Base-by-base conservation (phyloP, 2,329 filamentous ascomycete genomes). In the Pseudogymnoascus sp. region DNA sequence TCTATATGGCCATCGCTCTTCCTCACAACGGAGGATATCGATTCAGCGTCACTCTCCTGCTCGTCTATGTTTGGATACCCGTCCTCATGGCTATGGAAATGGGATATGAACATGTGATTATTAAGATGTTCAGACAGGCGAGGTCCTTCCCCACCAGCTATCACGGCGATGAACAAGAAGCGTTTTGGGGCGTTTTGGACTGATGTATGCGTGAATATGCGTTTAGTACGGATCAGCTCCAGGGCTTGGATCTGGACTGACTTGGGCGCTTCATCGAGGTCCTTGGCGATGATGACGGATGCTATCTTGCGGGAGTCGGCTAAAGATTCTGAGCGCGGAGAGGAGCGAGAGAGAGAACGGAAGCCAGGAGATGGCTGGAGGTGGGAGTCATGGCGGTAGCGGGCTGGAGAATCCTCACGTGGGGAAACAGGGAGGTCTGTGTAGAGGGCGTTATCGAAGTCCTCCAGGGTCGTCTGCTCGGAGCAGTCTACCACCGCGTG, bases 21-120 rank as follows among this genome's bases (percentile, higher is more conserved):
- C 64, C 70, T 73, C 9, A 72, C 68, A 18, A 74, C 71, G 9
- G 70, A 73, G 5, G 72, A 71, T 59, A 68, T 68, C 11, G 68
- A 70, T 35, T 67, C 64, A 11, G 67, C 67, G 63, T 72, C 70
- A 28, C 67, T 65, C 6, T 61, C 41, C 43, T 40, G 55, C 61
- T 79, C 76, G 37, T 90, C 87, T 0, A 93, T 74, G 66, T 95
- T 89, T 4, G 86, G 81, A 65, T 92, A 88, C 0, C 88, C 90
- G 71, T 93, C 86, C 1, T 81, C 78, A 3, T 83, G 80, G 63
- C 88, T 83, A 70, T 97, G 92, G 77, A 87, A 90, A 74, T 97
- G 93, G 0, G 90, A 93, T 63, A 97, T 87, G 72, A 92, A 91
- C 67, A 97, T 88, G 66, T 90, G 85, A 64, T 97, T 91, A 69